A percentile compares a stretch with the other conserved stretches of the same genome.
Conservation (phyloP, 2,329 filamentous ascomycete genomes). For the Plenodomus lindquistii region DNA sequence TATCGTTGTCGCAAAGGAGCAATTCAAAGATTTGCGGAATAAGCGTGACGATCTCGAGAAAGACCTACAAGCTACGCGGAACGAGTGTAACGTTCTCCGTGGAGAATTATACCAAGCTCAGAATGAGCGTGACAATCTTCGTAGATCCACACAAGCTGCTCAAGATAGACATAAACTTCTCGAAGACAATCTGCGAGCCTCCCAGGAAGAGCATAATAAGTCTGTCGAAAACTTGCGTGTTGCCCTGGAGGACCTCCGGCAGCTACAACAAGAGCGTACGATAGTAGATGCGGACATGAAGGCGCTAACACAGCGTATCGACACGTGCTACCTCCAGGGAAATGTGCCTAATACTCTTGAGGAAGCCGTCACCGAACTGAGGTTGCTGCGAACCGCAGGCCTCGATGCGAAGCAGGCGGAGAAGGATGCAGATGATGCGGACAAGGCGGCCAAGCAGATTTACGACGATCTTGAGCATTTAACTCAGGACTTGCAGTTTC, state of each 20-base stretch:
- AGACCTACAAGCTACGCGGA: not conserved
- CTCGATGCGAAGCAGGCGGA: not conserved
- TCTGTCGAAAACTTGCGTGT: too few relatives aligned
- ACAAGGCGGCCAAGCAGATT: not conserved
- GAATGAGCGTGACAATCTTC: too few relatives aligned
- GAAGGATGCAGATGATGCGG: not conserved
- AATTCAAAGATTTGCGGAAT: not conserved
- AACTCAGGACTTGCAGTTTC: not conserved
- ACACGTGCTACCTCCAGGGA: not conserved
- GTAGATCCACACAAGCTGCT: too few relatives aligned
- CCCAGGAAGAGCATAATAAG: too few relatives aligned
- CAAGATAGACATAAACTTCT: too few relatives aligned
- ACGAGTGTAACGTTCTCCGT: not conserved
- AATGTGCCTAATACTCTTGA: not conserved
- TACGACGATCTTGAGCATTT: not conserved
- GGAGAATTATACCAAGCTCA: too few relatives aligned
- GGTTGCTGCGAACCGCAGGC: not conserved
- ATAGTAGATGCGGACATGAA: not conserved
- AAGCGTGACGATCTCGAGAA: not conserved
- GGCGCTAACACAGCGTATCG: not conserved
- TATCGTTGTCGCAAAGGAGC: not conserved
- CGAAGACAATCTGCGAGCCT: too few relatives aligned
- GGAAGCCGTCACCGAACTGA: not conserved
- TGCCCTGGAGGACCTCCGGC: not conserved
- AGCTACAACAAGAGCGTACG: not conserved